Evolutionary conservation across 2,329 filamentous ascomycete genomes (phyloP).

Genomic region (Xylariaceae sp.): DNA sequence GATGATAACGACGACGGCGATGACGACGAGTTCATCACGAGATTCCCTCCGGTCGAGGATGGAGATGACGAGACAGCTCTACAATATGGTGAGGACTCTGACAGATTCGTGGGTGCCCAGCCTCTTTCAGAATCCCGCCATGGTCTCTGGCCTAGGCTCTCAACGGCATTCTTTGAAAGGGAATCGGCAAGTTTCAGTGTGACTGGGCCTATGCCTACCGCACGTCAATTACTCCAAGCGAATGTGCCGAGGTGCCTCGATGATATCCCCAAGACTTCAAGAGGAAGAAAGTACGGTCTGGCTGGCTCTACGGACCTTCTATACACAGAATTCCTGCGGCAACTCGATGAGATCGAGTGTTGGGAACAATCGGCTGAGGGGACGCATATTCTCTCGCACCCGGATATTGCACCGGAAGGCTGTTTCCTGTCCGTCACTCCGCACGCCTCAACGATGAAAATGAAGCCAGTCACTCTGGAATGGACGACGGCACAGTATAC

Average conservation of each 20-base stretch:
- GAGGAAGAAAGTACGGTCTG: slow-evolving; percentile 8
- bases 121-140: slow-evolving; percentile 4
- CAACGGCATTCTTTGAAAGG: slow-evolving; percentile 9
- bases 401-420: slow-evolving; percentile 28
- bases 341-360: slow-evolving; percentile 30
- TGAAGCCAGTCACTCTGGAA: slow-evolving; percentile 20
- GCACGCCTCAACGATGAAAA: slow-evolving; percentile 14
- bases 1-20: slow-evolving; percentile 1
- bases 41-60: too few relatives aligned
- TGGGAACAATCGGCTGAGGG: slow-evolving; percentile 38
- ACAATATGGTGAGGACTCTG: too few relatives aligned
- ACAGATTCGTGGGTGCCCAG: too few relatives aligned
- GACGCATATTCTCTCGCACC: slow-evolving; percentile 23
- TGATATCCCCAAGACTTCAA: slow-evolving; percentile 15
- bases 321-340: slow-evolving; percentile 19
- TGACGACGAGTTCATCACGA: slow-evolving; percentile 3
- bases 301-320: slow-evolving; percentile 12
- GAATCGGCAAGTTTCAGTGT: slow-evolving; percentile 7
- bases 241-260: slow-evolving; percentile 16
- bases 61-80: too few relatives aligned
- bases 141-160: slow-evolving; percentile 9
- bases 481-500: slow-evolving; percentile 34
- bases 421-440: slow-evolving; percentile 31
- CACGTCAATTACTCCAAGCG: slow-evolving; percentile 11
- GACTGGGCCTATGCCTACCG: slow-evolving; percentile 7